These are phyloP conservation scores for Penicillium verrucosum DNA, from an alignment of 2,329 filamentous ascomycete species.

Conservation along the genomic window DNA sequence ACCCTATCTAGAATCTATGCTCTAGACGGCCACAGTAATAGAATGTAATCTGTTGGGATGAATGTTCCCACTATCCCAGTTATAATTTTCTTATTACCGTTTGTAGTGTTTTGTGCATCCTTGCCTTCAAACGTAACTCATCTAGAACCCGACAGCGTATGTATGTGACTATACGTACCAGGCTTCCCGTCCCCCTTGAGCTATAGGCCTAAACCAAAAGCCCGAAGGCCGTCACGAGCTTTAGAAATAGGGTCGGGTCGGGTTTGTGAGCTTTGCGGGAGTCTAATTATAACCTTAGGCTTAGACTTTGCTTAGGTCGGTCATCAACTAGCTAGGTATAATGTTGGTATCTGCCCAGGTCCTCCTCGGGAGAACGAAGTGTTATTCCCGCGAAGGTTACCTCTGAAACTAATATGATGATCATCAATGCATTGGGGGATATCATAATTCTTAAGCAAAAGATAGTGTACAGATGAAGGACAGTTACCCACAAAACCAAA, in stretches of 20 bases:
- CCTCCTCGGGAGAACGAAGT: no score
- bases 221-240: no score
- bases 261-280: no score
- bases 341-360: no score
- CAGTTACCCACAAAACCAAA: constrained; percentile 1
- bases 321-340: no score
- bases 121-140: background rate
- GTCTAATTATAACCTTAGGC: no score
- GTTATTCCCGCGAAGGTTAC: no score
- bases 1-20: constrained; percentile 23
- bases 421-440: constrained; percentile 27
- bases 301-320: no score
- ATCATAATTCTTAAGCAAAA: constrained; percentile 23
- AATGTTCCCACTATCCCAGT: background rate
- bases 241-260: no score
- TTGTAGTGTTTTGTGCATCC: background rate
- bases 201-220: no score
- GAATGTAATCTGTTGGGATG: background rate
- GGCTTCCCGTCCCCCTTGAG: no score
- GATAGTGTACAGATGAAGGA: constrained; percentile 18
- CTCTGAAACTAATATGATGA: constrained; percentile 1
- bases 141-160: background rate
- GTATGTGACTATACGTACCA: no score
- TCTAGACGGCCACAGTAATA: constrained; percentile 13
- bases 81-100: background rate